Conservation (phyloP, 495 filamentous ascomycete genomes). For the Hypoxylon rickii region DNA sequence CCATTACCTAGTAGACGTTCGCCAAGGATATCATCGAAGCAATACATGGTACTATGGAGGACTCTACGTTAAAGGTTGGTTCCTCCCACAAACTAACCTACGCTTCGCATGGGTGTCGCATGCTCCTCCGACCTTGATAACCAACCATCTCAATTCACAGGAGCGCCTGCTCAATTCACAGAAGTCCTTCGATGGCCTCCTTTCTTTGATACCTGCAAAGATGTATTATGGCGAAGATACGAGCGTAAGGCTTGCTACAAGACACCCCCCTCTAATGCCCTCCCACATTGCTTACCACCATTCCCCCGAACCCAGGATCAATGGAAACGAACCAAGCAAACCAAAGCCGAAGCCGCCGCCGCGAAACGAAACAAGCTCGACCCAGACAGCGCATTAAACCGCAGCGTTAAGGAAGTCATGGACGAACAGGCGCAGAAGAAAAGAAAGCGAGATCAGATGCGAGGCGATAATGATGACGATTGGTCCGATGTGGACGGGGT, state of each 20-base stretch:
- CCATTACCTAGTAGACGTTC: background rate
- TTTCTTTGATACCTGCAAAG: constrained; percentile 91
- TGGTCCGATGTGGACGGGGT: constrained; percentile 48
- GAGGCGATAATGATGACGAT: constrained; percentile 44
- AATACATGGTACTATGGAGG: constrained; percentile 34
- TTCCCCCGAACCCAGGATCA: constrained; percentile 66
- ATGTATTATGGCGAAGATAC: constrained; percentile 87
- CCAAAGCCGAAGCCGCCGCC: constrained; percentile 77
- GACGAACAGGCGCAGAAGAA: constrained; percentile 78
- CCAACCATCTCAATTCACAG: constrained; percentile 49
- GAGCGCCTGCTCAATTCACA: constrained; percentile 85
- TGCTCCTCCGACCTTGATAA: constrained; percentile 24
- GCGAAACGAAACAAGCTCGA: constrained; percentile 84
- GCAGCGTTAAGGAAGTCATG: constrained; percentile 82
- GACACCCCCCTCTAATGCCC: background rate
- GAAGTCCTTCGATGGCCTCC: constrained; percentile 84
- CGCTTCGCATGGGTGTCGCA: constrained; percentile 12
- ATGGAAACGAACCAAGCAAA: constrained; percentile 87
- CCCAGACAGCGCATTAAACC: constrained; percentile 70
- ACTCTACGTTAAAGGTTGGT: constrained; percentile 44
- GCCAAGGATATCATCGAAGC: background rate
- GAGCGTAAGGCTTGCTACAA: constrained; percentile 65
- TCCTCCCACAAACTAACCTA: constrained; percentile 6
- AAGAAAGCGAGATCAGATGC: constrained; percentile 52
- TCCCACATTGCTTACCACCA: constrained; percentile 20